phyloP scores from a whole-genome alignment of 2,329 filamentous ascomycete genomes.

The Arthrobotrys megalospora region DNA sequence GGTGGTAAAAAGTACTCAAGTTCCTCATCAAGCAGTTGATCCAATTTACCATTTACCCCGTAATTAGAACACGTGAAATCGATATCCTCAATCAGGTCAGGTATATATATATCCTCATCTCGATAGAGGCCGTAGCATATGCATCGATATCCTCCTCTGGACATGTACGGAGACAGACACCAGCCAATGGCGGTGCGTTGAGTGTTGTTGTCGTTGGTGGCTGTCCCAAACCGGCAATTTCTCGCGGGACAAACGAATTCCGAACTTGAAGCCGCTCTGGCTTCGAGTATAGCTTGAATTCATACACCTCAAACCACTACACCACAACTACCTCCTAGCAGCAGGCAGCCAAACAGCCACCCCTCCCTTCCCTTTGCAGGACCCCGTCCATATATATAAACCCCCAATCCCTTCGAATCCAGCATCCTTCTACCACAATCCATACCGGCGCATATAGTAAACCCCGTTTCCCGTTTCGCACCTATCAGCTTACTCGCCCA shows the following conservation, averaged over 20 bases:
- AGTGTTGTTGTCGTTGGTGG: conserved; percentile 20
- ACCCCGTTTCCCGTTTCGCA: neutral
- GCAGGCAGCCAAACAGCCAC: conserved; percentile 25
- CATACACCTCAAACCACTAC: conserved; percentile 5
- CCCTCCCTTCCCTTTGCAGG: conserved; percentile 16
- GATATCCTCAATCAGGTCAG: neutral
- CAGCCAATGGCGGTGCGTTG: conserved; percentile 21
- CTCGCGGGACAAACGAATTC: conserved; percentile 20
- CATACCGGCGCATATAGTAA: neutral
- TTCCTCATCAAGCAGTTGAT: conserved; percentile 2
- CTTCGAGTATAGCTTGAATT: conserved; percentile 21
- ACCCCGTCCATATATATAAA: conserved; percentile 4
- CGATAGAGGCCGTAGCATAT: neutral
- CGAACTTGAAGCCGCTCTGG: neutral
- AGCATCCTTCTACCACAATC: neutral
- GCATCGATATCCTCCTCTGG: neutral
- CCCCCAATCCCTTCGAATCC: neutral
- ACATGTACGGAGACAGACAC: neutral
- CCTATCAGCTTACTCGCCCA: conserved; percentile 5
- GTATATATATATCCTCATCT: neutral
- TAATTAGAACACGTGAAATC: neutral
- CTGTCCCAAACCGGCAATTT: conserved; percentile 5
- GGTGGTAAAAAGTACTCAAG: conserved; percentile 25
- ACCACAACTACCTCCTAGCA: conserved; percentile 12
- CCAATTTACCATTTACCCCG: neutral